Evolutionary conservation across 75 land plant species (phyloP).

Genomic region (Cryptomeria japonica): DNA sequence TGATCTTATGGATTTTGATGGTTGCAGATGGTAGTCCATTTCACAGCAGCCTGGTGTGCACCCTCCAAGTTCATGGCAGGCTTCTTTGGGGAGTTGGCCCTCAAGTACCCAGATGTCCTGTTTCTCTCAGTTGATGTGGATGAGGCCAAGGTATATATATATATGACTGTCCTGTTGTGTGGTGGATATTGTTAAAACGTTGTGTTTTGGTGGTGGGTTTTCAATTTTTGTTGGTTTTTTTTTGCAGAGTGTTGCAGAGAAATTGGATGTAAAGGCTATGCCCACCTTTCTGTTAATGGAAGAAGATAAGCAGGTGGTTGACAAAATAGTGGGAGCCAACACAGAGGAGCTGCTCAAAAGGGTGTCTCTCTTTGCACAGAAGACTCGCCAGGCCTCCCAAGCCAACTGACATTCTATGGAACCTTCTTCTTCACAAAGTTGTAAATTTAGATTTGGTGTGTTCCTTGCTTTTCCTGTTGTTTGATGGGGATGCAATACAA

Average conservation of each 20-base stretch:
- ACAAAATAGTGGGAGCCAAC: constrained; percentile 54
- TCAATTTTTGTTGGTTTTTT: background rate
- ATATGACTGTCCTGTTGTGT: background rate
- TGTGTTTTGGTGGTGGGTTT: background rate
- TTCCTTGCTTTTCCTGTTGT: too few species aligned
- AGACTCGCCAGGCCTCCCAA: background rate
- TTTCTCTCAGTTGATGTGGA: constrained; percentile 66
- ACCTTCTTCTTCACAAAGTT: too few species aligned
- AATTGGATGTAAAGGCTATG: constrained; percentile 64
- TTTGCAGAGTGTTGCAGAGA: constrained; percentile 33
- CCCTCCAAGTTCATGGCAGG: constrained; percentile 62
- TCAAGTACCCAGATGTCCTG: constrained; percentile 29
- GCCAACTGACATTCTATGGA: background rate
- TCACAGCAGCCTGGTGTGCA: constrained; percentile 55
- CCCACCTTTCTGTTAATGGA: constrained; percentile 48
- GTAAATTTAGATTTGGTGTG: background rate
- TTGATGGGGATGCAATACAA: too few species aligned
- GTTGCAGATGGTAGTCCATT: constrained; percentile 49
- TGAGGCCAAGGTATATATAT: constrained; percentile 20
- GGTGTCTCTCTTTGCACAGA: constrained; percentile 27
- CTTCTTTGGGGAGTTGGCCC: constrained; percentile 45
- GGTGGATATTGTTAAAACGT: background rate
- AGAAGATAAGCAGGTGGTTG: constrained; percentile 15
- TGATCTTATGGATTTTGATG: background rate
- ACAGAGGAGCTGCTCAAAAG: constrained; percentile 56